A percentile compares a stretch with the other conserved stretches of the same genome.
Conservation (phyloP, 2,329 filamentous ascomycete species). For the Didymella keratinophila region DNA sequence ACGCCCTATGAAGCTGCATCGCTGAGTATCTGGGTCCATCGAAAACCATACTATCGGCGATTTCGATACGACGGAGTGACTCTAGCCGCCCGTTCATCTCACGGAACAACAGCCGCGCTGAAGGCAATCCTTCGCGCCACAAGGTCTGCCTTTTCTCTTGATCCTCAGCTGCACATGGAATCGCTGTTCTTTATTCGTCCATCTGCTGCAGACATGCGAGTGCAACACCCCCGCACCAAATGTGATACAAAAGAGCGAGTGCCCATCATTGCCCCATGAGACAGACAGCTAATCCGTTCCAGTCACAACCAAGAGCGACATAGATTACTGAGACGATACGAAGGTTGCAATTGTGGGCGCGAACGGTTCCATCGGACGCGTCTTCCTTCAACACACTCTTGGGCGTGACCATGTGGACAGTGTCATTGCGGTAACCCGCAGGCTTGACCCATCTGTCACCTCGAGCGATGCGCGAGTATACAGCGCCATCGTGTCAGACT, state of each 20-base stretch:
- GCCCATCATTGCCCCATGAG: no score
- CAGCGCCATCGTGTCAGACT: background rate
- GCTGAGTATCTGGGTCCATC: no score
- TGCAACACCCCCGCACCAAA: no score
- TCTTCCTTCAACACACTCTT: slow-evolving; percentile 24
- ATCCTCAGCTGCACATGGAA: background rate
- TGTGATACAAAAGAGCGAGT: background rate
- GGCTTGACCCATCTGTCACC: background rate
- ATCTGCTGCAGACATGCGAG: background rate
- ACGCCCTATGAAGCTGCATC: no score
- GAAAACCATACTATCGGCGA: no score
- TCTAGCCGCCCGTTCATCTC: background rate
- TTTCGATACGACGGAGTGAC: no score
- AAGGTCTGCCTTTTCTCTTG: background rate
- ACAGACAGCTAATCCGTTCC: no score
- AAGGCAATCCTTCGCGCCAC: background rate
- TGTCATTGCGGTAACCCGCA: slow-evolving; percentile 22
- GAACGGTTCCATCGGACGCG: slow-evolving; percentile 28
- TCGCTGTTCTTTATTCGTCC: background rate
- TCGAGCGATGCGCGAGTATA: background rate
- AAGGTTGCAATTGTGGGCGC: slow-evolving; percentile 33
- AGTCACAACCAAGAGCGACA: no score
- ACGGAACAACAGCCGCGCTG: background rate
- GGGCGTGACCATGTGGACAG: slow-evolving; percentile 22
- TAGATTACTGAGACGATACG: slow-evolving; percentile 11